Conservation (phyloP, 805 yeast genomes). For the Starmerella vitae region DNA sequence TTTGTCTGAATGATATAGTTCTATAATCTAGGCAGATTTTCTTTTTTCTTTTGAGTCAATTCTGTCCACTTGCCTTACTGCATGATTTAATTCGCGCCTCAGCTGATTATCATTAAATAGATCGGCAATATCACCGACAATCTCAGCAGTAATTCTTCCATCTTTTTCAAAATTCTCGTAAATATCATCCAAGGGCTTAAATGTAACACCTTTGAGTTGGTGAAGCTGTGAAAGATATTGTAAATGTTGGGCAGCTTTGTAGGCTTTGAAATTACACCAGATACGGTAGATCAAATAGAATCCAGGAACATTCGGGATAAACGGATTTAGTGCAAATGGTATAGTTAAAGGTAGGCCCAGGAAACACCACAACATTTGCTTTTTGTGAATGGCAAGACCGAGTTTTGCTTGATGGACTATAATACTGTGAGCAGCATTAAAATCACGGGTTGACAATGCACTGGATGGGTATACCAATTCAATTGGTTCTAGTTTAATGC, state of each 20-base stretch:
- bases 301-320: slow-evolving; percentile 88
- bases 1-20: not conserved
- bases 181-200: slow-evolving; percentile 10
- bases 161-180: slow-evolving; percentile 1
- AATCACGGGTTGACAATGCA: slow-evolving; percentile 21
- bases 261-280: slow-evolving; percentile 74
- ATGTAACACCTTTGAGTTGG: slow-evolving; percentile 28
- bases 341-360: slow-evolving; percentile 60
- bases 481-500: slow-evolving; percentile 23
- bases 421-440: slow-evolving; percentile 22
- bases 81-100: slow-evolving; percentile 16
- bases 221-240: slow-evolving; percentile 37
- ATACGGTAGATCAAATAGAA: slow-evolving; percentile 68
- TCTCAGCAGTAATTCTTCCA: slow-evolving; percentile 2
- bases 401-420: slow-evolving; percentile 32
- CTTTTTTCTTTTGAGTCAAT: too few relatives aligned
- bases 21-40: not conserved
- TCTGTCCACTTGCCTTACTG: slow-evolving; percentile 12
- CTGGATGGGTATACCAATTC: slow-evolving; percentile 38
- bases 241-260: slow-evolving; percentile 59
- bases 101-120: slow-evolving; percentile 12
- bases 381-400: slow-evolving; percentile 42
- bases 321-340: slow-evolving; percentile 69
- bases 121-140: slow-evolving; percentile 4
- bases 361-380: slow-evolving; percentile 40